phyloP scores from a whole-genome alignment of 345 rosid genomes.

The Eucalyptus marginata region DNA sequence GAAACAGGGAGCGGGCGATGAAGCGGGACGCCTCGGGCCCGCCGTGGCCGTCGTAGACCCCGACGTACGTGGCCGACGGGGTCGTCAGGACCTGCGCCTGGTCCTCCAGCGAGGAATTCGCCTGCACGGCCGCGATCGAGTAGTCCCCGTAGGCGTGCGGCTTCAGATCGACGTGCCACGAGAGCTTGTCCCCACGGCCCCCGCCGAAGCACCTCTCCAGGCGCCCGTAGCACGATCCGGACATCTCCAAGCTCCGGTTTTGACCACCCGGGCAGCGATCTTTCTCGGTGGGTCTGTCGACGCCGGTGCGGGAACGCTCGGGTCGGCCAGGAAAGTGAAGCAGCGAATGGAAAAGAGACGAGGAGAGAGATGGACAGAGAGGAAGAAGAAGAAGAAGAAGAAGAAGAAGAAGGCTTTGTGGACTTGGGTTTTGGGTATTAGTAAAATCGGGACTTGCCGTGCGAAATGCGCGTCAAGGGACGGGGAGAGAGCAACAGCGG shows the following conservation, averaged over 20 bases:
- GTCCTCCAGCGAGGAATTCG: conserved; percentile 49
- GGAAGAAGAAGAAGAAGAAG: neutral
- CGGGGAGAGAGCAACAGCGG: neutral
- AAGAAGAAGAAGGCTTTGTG: neutral
- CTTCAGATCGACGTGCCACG: conserved; percentile 51
- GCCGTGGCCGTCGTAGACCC: conserved; percentile 70
- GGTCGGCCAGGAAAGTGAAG: neutral
- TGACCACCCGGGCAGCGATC: neutral
- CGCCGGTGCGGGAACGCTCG: neutral
- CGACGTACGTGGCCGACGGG: conserved; percentile 53
- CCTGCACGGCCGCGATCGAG: conserved; percentile 59
- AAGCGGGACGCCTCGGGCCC: conserved; percentile 63
- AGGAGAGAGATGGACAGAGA: too few relatives aligned
- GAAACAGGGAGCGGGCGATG: conserved; percentile 27
- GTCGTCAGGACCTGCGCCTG: conserved; percentile 57
- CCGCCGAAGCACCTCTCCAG: conserved; percentile 32
- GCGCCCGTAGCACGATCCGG: conserved; percentile 21
- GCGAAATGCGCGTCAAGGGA: neutral
- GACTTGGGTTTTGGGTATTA: neutral
- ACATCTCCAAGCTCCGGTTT: neutral
- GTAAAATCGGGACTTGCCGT: neutral
- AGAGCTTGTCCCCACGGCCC: conserved; percentile 19
- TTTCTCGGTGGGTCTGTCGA: neutral
- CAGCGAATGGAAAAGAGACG: neutral
- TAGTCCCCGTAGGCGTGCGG: conserved; percentile 47